These are phyloP conservation scores for Salvia hispanica DNA, from an alignment of 257 asterid species.

Conservation along the genomic window DNA sequence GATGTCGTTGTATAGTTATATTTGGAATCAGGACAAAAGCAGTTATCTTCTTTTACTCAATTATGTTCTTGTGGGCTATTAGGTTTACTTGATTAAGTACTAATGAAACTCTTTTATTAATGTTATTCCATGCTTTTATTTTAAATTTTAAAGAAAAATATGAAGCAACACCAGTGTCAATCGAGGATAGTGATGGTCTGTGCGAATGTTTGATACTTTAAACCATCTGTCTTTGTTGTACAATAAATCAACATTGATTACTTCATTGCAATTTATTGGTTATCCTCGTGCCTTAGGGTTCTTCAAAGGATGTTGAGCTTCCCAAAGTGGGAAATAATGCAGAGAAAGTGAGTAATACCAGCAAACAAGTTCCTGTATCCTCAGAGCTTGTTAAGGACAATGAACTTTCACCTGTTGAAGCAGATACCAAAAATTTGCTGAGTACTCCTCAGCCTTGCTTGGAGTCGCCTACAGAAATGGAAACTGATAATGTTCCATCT, in stretches of 20 bases:
- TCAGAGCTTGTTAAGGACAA: conserved; percentile 54
- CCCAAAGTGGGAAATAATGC: conserved; percentile 53
- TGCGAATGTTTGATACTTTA: conserved; percentile 18
- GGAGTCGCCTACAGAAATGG: conserved; percentile 54
- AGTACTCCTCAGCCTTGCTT: conserved; percentile 41
- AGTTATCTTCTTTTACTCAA: conserved; percentile 2
- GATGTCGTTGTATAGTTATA: background rate
- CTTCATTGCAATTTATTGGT: conserved; percentile 23
- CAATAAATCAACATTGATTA: conserved; percentile 2
- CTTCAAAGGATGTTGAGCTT: conserved; percentile 74
- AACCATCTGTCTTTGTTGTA: conserved; percentile 3
- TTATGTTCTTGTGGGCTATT: conserved; percentile 15
- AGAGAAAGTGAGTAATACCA: conserved; percentile 48
- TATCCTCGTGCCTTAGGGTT: conserved; percentile 49
- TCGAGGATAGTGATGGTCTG: background rate
- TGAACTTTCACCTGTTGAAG: conserved; percentile 54
- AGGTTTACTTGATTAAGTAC: conserved; percentile 23
- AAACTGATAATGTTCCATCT: conserved; percentile 46
- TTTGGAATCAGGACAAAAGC: background rate
- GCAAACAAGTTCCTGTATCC: conserved; percentile 52
- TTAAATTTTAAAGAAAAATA: background rate
- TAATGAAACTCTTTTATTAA: background rate
- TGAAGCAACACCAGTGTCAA: conserved; percentile 16
- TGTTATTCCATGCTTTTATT: conserved; percentile 1
- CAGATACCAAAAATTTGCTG: conserved; percentile 40